Percentiles rank a stretch among this genome's conserved stretches.
Evolutionary conservation across 345 rosid genomes (phyloP).

Genomic region (Citrus mangshanensis): DNA sequence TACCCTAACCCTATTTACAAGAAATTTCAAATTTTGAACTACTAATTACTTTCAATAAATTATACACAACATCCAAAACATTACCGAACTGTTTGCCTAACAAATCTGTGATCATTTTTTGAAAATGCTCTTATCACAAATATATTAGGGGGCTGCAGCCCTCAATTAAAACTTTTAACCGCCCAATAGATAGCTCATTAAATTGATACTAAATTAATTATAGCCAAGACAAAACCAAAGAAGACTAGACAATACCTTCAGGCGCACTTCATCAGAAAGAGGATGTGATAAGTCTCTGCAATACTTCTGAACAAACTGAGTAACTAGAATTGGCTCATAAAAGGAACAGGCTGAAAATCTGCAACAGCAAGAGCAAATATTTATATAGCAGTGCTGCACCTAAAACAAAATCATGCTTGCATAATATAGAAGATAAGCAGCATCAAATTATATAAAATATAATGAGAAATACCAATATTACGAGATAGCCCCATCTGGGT

Average conservation of each 20-base stretch:
- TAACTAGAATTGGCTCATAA: conserved; percentile 61
- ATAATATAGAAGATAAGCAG: neutral
- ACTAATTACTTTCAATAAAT: neutral
- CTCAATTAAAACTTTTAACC: neutral
- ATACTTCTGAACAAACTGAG: conserved; percentile 38
- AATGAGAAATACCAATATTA: conserved; percentile 48
- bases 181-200: neutral
- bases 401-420: neutral
- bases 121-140: neutral
- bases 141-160: neutral
- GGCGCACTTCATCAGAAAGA: conserved; percentile 50
- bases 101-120: neutral
- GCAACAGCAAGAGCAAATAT: conserved; percentile 1
- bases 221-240: neutral
- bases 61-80: neutral
- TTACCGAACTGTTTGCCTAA: neutral
- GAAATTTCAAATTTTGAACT: neutral
- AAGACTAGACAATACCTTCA: conserved; percentile 37
- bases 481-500: conserved; percentile 80
- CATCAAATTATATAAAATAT: neutral
- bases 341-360: conserved; percentile 81
- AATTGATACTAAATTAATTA: neutral
- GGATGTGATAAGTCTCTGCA: conserved; percentile 34
- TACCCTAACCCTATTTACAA: neutral
- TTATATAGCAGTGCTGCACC: neutral